Evolutionary conservation across 805 yeast species (phyloP), one percentile per base, ranked within the genome.

Genomic region (Sugiyamaella floridensis): DNA sequence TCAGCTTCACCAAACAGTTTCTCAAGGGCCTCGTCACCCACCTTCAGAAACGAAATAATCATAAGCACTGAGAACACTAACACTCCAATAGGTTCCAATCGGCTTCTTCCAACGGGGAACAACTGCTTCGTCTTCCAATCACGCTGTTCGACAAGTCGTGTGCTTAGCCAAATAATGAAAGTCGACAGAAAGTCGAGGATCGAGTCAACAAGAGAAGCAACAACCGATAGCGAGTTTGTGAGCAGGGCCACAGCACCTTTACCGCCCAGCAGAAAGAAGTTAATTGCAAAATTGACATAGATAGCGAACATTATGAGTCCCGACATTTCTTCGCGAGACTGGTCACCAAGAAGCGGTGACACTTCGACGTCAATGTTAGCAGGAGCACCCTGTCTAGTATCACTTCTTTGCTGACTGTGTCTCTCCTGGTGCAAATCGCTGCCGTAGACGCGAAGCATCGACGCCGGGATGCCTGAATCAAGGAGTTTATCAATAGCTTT

Each of bases 151-250:
- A 70, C 72, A 34, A 67, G 57, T 8, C 60, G 47, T 58, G 85
- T 82, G 49, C 86, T 79, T 45, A 77, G 64, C 68, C 74, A 85
- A 48, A 86, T 86, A 58, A 86, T 86, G 53, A 83, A 70, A 0
- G 93, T 86, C 15, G 90, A 85, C 51, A 86, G 66, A 50, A 86
- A 81, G 62, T 86, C 95, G 56, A 86, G 74, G 0, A 81, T 71
- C 1, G 92, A 85, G 68, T 86, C 95, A 42, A 86, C 83, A 56
- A 86, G 75, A 0, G 93, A 85, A 0, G 95, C 95, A 48, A 86
- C 71, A 47, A 86, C 79, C 6, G 93, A 85, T 57, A 86, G 78
- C 10, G 95, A 86, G 62, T 72, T 76, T 0, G 92, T 82, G 63
- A 82, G 68, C n/a, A 79, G 56, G 1, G 82, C 80, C 20, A 84